Conservation (phyloP, 805 yeast genomes). For the Ogataea paradorogensis region DNA sequence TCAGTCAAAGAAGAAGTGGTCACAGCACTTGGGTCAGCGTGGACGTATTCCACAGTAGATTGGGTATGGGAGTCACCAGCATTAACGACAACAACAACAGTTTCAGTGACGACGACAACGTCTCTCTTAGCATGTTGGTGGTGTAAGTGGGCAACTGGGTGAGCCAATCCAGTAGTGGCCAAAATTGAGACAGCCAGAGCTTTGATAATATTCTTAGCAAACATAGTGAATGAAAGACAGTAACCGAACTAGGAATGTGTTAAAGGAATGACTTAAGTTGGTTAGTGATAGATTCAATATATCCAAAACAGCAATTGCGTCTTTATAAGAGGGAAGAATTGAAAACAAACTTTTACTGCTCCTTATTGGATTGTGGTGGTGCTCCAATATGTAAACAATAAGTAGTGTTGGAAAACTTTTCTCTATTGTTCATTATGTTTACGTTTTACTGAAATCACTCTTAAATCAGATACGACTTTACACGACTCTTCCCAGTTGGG, state of each 20-base stretch:
- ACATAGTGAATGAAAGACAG: constrained; percentile 21
- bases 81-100: constrained; percentile 48
- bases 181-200: constrained; percentile 46
- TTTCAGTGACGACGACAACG: constrained; percentile 46
- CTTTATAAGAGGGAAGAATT: constrained; percentile 7
- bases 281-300: constrained; percentile 7
- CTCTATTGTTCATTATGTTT: constrained; percentile 7
- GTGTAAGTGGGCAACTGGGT: constrained; percentile 61
- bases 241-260: constrained; percentile 7
- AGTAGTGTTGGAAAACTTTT: constrained; percentile 1
- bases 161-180: constrained; percentile 51
- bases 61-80: constrained; percentile 34
- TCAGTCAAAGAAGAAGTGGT: constrained; percentile 21
- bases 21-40: constrained; percentile 28
- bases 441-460: constrained; percentile 2
- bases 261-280: constrained; percentile 22
- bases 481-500: constrained; percentile 11
- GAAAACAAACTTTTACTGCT: constrained; percentile 7
- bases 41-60: constrained; percentile 29
- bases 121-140: constrained; percentile 56
- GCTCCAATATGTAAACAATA: constrained; percentile 5
- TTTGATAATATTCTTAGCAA: constrained; percentile 38
- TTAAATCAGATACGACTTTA: neutral
- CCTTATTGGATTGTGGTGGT: neutral
- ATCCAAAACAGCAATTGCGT: constrained; percentile 5